phyloP scores from a whole-genome alignment of 1,284 basidiomycete species.

The Trametes hirsuta region DNA sequence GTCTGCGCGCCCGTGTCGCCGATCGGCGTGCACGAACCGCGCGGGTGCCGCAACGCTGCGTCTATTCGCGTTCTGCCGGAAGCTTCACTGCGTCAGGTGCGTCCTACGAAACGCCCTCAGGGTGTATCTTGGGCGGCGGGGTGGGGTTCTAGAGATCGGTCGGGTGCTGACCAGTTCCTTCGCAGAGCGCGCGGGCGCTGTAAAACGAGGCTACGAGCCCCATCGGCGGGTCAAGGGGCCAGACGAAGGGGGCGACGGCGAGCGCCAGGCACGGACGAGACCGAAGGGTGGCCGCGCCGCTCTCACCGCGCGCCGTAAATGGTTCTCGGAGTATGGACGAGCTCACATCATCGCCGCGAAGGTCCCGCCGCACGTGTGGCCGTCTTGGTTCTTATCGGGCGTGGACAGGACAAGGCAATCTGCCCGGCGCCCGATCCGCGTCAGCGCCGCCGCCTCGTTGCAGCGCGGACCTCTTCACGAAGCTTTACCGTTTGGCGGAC shows the following conservation, averaged over 20 bases:
- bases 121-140: neutral
- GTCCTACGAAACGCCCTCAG: neutral
- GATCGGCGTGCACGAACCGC: conserved; percentile 9
- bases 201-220: conserved; percentile 7
- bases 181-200: conserved; percentile 1
- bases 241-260: neutral
- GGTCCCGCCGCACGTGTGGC: conserved; percentile 17
- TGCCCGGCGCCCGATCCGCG: conserved; percentile 26
- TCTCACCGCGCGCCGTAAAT: neutral
- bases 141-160: no score
- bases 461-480: conserved; percentile 12
- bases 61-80: conserved; percentile 13
- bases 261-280: conserved; percentile 11
- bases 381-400: conserved; percentile 23
- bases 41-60: conserved; percentile 11
- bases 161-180: no score
- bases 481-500: conserved; percentile 16
- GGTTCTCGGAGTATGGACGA: conserved; percentile 16
- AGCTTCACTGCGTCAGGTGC: conserved; percentile 5
- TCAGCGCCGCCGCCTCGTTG: conserved; percentile 15
- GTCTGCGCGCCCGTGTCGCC: neutral
- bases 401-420: conserved; percentile 26
- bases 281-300: neutral
- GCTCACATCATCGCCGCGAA: conserved; percentile 24
- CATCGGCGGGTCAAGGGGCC: neutral